phyloP scores from a whole-genome alignment of 2,329 filamentous ascomycete species.

The Botrytis galanthina region DNA sequence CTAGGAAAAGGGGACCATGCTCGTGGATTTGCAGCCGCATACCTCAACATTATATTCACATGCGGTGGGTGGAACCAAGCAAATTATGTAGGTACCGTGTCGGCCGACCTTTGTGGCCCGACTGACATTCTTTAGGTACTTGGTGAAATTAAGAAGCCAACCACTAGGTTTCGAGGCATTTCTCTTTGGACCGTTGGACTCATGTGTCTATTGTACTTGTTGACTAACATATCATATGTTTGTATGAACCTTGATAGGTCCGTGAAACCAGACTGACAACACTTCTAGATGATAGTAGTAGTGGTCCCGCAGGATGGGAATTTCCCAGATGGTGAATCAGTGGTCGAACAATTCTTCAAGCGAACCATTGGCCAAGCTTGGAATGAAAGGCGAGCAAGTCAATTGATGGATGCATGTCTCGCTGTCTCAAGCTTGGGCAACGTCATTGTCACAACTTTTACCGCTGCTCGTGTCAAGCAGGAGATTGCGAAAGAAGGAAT shows the following conservation, averaged over 20 bases:
- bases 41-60: slow-evolving; percentile 46
- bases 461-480: slow-evolving; percentile 55
- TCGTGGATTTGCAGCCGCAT: slow-evolving; percentile 42
- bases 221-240: slow-evolving; percentile 43
- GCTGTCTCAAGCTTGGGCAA: slow-evolving; percentile 49
- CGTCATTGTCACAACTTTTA: slow-evolving; percentile 57
- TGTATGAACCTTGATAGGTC: slow-evolving; percentile 35
- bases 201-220: slow-evolving; percentile 40
- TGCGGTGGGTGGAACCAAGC: slow-evolving; percentile 46
- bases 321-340: slow-evolving; percentile 15
- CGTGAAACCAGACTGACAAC: neutral
- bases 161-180: slow-evolving; percentile 32
- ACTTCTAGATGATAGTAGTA: slow-evolving; percentile 31
- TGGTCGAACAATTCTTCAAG: slow-evolving; percentile 41
- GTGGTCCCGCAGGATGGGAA: slow-evolving; percentile 11
- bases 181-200: slow-evolving; percentile 31
- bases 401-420: slow-evolving; percentile 47
- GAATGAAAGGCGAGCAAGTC: slow-evolving; percentile 27
- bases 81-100: slow-evolving; percentile 41
- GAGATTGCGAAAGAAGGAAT: slow-evolving; percentile 60
- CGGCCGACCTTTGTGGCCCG: neutral
- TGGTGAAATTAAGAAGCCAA: slow-evolving; percentile 23
- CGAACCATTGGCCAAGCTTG: slow-evolving; percentile 36
- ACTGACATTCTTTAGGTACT: slow-evolving; percentile 42
- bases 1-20: slow-evolving; percentile 26